phyloP scores from a whole-genome alignment of 371 early-diverging fungal genomes.

The Zopfochytrium polystomum region DNA sequence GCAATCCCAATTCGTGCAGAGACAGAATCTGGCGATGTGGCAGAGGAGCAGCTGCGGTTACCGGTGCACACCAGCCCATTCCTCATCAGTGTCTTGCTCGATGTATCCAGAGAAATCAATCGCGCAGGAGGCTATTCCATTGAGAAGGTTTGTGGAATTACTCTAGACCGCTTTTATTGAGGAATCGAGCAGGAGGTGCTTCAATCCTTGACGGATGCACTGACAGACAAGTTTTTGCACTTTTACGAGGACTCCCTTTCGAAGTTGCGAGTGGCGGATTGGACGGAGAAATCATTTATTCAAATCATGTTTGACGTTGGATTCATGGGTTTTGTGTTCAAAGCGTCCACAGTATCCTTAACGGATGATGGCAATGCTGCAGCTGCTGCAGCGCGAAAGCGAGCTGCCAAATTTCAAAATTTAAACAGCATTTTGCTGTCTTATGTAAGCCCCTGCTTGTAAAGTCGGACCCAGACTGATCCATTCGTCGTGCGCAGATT shows the following conservation, averaged over 20 bases:
- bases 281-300: slow-evolving; percentile 19
- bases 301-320: slow-evolving; percentile 32
- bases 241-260: too few species aligned
- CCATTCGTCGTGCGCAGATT: slow-evolving; percentile 18
- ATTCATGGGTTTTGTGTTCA: slow-evolving; percentile 12
- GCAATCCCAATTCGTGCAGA: slow-evolving; percentile 9
- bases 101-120: slow-evolving; percentile 13
- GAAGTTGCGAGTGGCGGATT: too few species aligned
- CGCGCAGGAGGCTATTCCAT: slow-evolving; percentile 14
- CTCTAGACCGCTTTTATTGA: too few species aligned
- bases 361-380: too few species aligned
- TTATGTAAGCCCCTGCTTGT: neutral
- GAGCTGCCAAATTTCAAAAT: too few species aligned
- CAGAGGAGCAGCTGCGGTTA: slow-evolving; percentile 9
- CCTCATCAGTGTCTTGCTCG: slow-evolving; percentile 11
- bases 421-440: too few species aligned
- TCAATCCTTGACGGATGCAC: too few species aligned
- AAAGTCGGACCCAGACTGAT: neutral
- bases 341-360: too few species aligned
- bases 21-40: slow-evolving; percentile 7
- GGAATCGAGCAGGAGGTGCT: too few species aligned
- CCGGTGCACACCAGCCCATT: slow-evolving; percentile 26
- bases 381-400: too few species aligned
- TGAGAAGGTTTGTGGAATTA: slow-evolving; percentile 39
- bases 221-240: too few species aligned